Conservation (phyloP, 75 land plant genomes). For the Gnetum montanum region DNA sequence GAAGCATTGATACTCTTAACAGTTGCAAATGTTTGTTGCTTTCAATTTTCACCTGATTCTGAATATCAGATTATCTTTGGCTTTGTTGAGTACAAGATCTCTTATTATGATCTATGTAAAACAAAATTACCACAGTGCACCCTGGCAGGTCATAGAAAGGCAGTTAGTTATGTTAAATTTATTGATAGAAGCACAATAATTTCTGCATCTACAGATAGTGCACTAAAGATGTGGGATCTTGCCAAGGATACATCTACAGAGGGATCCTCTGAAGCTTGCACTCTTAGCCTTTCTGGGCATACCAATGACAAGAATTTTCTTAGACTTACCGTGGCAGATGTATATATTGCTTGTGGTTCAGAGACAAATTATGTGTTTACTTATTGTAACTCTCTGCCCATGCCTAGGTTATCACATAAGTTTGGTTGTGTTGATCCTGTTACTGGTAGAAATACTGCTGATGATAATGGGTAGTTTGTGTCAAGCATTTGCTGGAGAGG, state of each 20-base stretch:
- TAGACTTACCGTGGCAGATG: slow-evolving; percentile 80
- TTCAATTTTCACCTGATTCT: slow-evolving; percentile 78
- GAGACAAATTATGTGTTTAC: slow-evolving; percentile 97
- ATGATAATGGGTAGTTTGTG: slow-evolving; percentile 83
- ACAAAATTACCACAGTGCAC: slow-evolving; percentile 66
- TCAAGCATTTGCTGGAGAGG: slow-evolving; percentile 96
- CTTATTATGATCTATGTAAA: slow-evolving; percentile 78
- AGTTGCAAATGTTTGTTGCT: slow-evolving; percentile 78
- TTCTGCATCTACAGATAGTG: slow-evolving; percentile 90
- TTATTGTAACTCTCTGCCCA: slow-evolving; percentile 82
- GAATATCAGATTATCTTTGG: slow-evolving; percentile 73
- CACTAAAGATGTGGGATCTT: slow-evolving; percentile 92
- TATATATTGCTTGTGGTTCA: slow-evolving; percentile 94
- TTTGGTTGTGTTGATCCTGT: slow-evolving; percentile 83
- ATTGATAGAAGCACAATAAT: slow-evolving; percentile 60
- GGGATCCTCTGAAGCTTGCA: slow-evolving; percentile 51
- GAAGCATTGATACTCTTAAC: slow-evolving; percentile 44
- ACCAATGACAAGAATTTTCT: slow-evolving; percentile 99
- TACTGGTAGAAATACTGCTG: slow-evolving; percentile 73
- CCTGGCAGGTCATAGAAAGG: slow-evolving; percentile 72
- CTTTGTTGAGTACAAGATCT: slow-evolving; percentile 83
- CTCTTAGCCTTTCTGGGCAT: slow-evolving; percentile 73
- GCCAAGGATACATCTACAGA: slow-evolving; percentile 33
- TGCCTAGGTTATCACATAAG: slow-evolving; percentile 81
- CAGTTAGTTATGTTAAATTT: slow-evolving; percentile 90